phyloP scores from a whole-genome alignment of 345 rosid species.

The Rhizophora apiculata region DNA sequence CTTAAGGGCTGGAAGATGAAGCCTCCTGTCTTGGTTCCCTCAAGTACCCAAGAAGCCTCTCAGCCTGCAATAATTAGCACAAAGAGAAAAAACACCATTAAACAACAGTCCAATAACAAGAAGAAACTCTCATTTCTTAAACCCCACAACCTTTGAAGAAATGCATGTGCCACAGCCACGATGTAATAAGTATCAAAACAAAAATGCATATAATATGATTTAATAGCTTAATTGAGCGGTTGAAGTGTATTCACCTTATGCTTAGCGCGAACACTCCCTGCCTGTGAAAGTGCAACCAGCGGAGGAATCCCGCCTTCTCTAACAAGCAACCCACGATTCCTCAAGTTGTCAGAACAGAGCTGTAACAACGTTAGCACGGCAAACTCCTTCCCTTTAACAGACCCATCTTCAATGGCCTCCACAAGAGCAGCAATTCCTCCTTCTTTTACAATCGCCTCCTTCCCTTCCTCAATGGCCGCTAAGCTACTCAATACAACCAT shows the following conservation, averaged over 20 bases:
- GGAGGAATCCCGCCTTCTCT: constrained; percentile 99
- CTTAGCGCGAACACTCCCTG: constrained; percentile 66
- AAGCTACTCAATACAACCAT: constrained; percentile 86
- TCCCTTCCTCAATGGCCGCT: constrained; percentile 69
- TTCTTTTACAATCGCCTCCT: constrained; percentile 75
- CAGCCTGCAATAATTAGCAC: constrained; percentile 59
- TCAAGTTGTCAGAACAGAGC: constrained; percentile 65
- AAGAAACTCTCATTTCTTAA: neutral
- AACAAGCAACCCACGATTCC: constrained; percentile 81
- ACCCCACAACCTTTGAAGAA: neutral
- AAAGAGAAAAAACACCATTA: neutral
- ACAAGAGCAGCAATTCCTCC: constrained; percentile 87
- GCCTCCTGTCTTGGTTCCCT: constrained; percentile 69
- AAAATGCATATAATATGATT: neutral
- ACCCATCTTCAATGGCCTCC: constrained; percentile 89
- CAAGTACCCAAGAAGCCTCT: constrained; percentile 70
- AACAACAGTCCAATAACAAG: neutral
- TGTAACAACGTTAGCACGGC: constrained; percentile 79
- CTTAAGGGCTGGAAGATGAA: constrained; percentile 51
- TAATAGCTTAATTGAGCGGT: neutral
- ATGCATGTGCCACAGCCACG: no score
- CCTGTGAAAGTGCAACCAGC: constrained; percentile 87
- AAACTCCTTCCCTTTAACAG: constrained; percentile 81
- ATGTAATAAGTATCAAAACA: no score
- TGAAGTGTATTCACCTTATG: constrained; percentile 47